phyloP scores from a whole-genome alignment of 805 yeast genomes.

The Candida succiphila region DNA sequence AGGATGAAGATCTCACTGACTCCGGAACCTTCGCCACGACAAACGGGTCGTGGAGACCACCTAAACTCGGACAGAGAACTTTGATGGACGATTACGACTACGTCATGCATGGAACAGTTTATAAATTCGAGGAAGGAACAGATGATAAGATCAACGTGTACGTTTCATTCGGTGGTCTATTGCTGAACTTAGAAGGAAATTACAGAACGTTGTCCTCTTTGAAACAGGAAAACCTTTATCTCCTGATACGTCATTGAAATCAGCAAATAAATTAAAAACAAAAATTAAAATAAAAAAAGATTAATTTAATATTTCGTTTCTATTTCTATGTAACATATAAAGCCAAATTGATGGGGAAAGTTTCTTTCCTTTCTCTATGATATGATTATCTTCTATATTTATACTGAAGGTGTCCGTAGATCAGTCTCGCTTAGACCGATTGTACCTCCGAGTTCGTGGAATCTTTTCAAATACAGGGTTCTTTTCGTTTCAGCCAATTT shows the following conservation, averaged over 20 bases:
- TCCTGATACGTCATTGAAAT: slow-evolving; percentile 60
- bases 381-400: too few relatives aligned
- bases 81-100: slow-evolving; percentile 96
- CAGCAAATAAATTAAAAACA: not conserved
- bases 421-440: slow-evolving; percentile 81
- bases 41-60: slow-evolving; percentile 70
- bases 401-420: too few relatives aligned
- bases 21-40: slow-evolving; percentile 36
- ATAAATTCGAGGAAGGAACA: slow-evolving; percentile 83
- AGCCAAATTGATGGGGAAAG: not conserved
- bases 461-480: slow-evolving; percentile 51
- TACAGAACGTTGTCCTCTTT: slow-evolving; percentile 80
- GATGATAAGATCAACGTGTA: slow-evolving; percentile 73
- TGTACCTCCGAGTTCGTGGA: slow-evolving; percentile 56
- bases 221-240: slow-evolving; percentile 90
- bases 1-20: slow-evolving; percentile 30
- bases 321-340: not conserved
- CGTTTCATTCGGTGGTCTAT: slow-evolving; percentile 90
- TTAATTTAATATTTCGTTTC: not conserved
- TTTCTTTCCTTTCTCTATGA: too few relatives aligned
- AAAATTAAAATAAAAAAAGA: not conserved
- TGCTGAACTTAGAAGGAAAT: slow-evolving; percentile 90
- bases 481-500: slow-evolving; percentile 50
- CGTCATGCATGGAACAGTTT: slow-evolving; percentile 96
- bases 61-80: slow-evolving; percentile 72